Base-by-base conservation (phyloP, 768 basidiomycete species). In the Suillus placidus region DNA sequence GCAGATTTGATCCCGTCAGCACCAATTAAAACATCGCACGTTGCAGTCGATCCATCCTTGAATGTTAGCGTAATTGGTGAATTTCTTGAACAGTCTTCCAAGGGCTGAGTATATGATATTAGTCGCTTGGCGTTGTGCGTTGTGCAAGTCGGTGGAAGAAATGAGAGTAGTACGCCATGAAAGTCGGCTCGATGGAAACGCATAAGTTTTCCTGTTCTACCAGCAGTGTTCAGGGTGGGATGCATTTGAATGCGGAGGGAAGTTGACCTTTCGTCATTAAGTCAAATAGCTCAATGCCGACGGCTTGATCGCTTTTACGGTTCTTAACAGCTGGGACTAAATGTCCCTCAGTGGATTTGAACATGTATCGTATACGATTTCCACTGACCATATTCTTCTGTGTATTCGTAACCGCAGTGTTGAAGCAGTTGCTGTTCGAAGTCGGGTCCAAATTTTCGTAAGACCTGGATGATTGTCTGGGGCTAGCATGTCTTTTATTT, bases 161-260 rank as follows among this genome's bases (percentile, higher is more conserved):
- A 78, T 52, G 78, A 74, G 7, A 92, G 80, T 61, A 92, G 80
- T 1, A 82, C 83, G 23, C 78, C 74, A 64, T 91, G 89, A 69
- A 91, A 89, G 69, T 90, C 88, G 26, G 88, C 82, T 18, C 91
- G 86, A 74, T 90, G 90, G 67, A 92, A 80, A 62, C 69, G 74
- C 66, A 86, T 79, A 66, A 87, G 63, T 63, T 76, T 76, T 16
- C 87, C 87, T 88, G 71, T 47, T 23, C 60, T 26, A 60, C 52
- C 34, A 63, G 40, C 47, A 55, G 32, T 52, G 45, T 38, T 68
- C 52, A 64, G 61, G 4, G 12, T 30, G 10, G 6, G 18, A 42
- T 60, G 38, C 38, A 60, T 26, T 12, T 4, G 26, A 30, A 34
- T 56, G n/a, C 18, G 45, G 26, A 47, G 1, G 37, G 54, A 38